A percentile compares a stretch with the other conserved stretches of the same genome.
These are phyloP conservation scores for Aspergillus intermedius DNA, from an alignment of 2,329 filamentous ascomycete species.

Conservation along the genomic window DNA sequence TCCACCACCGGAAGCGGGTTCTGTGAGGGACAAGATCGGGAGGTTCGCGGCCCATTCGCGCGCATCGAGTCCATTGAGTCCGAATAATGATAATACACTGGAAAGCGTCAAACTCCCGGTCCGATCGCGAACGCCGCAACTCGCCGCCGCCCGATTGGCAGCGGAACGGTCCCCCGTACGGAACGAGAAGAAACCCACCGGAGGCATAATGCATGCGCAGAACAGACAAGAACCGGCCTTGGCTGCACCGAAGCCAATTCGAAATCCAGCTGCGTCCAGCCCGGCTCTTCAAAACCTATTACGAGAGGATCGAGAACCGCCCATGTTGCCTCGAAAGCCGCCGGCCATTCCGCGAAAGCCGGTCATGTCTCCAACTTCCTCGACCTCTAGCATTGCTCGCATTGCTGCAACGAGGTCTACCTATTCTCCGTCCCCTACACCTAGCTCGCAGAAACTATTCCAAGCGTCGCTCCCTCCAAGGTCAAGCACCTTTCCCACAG, in stretches of 20 bases:
- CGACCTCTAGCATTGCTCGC: slow-evolving; percentile 2
- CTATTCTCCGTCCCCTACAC: slow-evolving; percentile 3
- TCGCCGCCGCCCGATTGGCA: slow-evolving; percentile 31
- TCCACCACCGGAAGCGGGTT: slow-evolving; percentile 24
- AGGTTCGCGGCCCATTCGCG: slow-evolving; percentile 22
- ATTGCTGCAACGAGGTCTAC: slow-evolving; percentile 6
- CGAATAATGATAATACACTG: neutral
- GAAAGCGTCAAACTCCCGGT: slow-evolving; percentile 6
- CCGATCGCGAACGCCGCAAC: slow-evolving; percentile 19
- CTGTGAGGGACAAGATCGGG: slow-evolving; percentile 35
- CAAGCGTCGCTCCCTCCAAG: slow-evolving; percentile 4
- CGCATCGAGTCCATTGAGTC: slow-evolving; percentile 3
- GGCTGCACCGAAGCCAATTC: slow-evolving; percentile 20
- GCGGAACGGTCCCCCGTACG: slow-evolving; percentile 22
- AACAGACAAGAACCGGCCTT: slow-evolving; percentile 13
- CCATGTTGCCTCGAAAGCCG: neutral
- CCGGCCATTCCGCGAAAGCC: slow-evolving; percentile 8
- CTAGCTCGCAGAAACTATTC: slow-evolving; percentile 12
- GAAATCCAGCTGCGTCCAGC: slow-evolving; percentile 5
- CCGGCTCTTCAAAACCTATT: slow-evolving; percentile 2
- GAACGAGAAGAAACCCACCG: slow-evolving; percentile 8
- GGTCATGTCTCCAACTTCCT: slow-evolving; percentile 1
- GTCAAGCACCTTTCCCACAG: slow-evolving; percentile 1
- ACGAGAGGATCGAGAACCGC: slow-evolving; percentile 2
- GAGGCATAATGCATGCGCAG: slow-evolving; percentile 9